phyloP scores from a whole-genome alignment of 2,329 filamentous ascomycete species.

The Trichoderma cornu-damae region DNA sequence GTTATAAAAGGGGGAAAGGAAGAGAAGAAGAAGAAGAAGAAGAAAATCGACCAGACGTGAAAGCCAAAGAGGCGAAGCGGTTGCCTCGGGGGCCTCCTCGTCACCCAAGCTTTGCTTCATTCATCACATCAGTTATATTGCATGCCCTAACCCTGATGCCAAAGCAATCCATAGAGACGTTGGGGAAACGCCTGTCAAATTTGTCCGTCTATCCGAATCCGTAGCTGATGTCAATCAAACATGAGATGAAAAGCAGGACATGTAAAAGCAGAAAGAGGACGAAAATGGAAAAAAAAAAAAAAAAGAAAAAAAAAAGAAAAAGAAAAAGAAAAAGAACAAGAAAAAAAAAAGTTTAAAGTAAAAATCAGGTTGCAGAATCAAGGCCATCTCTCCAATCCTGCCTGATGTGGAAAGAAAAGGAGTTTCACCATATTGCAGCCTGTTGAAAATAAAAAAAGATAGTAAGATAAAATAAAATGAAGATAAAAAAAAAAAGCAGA shows the following conservation, averaged over 20 bases:
- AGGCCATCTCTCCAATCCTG: neutral
- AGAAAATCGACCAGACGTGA: neutral
- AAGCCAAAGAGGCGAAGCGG: neutral
- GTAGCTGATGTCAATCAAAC: neutral
- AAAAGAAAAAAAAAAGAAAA: neutral
- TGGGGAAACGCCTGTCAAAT: slow-evolving; percentile 1
- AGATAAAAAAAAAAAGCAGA: neutral
- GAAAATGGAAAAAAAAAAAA: neutral
- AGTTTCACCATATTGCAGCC: neutral
- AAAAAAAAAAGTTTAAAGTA: neutral
- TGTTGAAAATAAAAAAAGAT: no score
- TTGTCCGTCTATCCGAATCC: slow-evolving; percentile 7
- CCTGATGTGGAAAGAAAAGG: neutral
- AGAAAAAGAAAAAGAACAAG: neutral
- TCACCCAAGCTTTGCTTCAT: neutral
- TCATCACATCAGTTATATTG: no score
- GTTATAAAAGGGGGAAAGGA: neutral
- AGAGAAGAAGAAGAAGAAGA: neutral
- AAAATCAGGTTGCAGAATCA: neutral
- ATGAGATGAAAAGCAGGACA: neutral
- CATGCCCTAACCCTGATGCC: neutral
- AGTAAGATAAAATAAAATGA: no score
- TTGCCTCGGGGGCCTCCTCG: neutral
- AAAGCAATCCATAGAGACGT: neutral
- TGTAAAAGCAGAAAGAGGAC: neutral